Evolutionary conservation across 441 rosid species (phyloP).

Genomic region (Mallotus japonicus): DNA sequence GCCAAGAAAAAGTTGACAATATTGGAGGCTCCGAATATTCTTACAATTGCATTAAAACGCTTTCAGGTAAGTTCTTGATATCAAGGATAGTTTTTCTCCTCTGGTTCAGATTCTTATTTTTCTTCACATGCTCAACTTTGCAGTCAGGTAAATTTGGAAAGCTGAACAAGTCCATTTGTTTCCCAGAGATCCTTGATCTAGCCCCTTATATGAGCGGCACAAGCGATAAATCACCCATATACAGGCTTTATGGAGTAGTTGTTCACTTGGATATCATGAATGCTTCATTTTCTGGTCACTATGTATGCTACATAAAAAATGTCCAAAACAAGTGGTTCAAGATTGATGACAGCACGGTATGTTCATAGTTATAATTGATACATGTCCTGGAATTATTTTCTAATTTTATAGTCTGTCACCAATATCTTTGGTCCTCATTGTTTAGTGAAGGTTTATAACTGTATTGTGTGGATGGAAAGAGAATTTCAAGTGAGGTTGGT

Average conservation of each 20-base stretch:
- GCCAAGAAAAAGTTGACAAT: conserved; percentile 91
- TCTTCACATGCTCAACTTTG: conserved; percentile 26
- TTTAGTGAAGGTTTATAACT: neutral
- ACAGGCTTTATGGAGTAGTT: conserved; percentile 89
- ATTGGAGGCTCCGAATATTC: conserved; percentile 88
- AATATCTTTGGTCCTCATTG: neutral
- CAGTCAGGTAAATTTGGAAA: conserved; percentile 96
- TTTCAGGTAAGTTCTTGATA: conserved; percentile 62
- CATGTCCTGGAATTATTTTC: conserved; percentile 8
- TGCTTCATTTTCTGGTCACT: conserved; percentile 93
- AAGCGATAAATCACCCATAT: conserved; percentile 74
- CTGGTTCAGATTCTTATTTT: conserved; percentile 32
- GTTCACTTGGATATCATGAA: conserved; percentile 95
- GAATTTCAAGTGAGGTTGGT: neutral
- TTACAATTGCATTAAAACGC: conserved; percentile 90
- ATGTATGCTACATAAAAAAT: conserved; percentile 79
- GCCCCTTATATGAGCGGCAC: conserved; percentile 89
- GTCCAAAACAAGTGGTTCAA: conserved; percentile 87
- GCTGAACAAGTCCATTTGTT: conserved; percentile 75
- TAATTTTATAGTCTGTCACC: conserved; percentile 4
- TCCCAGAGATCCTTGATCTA: conserved; percentile 83
- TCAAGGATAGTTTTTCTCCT: conserved; percentile 9
- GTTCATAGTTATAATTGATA: conserved; percentile 23
- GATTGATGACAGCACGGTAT: conserved; percentile 86
- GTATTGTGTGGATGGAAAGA: neutral